Evolutionary conservation across 768 basidiomycete genomes (phyloP), one percentile per base, ranked within the genome.

Genomic region (Collybia nuda): DNA sequence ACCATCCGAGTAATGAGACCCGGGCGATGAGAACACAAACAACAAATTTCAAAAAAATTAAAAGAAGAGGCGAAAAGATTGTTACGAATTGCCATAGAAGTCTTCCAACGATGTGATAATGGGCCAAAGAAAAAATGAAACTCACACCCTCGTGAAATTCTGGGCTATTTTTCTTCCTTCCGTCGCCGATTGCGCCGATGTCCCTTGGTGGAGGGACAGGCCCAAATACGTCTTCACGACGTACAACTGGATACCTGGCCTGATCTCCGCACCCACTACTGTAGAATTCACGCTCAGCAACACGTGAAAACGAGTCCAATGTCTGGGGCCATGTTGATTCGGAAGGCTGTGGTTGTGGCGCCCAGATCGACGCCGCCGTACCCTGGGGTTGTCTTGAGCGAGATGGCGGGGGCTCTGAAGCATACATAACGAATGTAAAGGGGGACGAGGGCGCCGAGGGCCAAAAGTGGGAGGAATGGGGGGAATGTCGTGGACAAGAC

Each of bases 151-250:
- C 78, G 36, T 79, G 82, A 40, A 78, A 78, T 40, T 77, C 80
- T 23, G 84, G 79, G 42, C 71, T 77, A 45, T 68, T 72, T 64
- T 77, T 84, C 67, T 84, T 88, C 57, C 87, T 79, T 14, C 88
- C 89, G 59, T 92, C 90, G 40, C 89, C 90, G 62, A 91, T 84
- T 61, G 87, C 86, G 5, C 89, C 88, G 44, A 90, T 73, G 56
- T 80, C 81, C 54, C 73, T 75, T 24, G 67, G 59, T 45, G 66
- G 58, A 8, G 74, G 75, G 24, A 76, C 62, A 1, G 80, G 77
- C 3, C 85, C 87, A 56, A 90, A 89, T 48, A 86, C 77, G 60
- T 89, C 87, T 51, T 88, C 82, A 49, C 73, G 72, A 53, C 62
- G 75, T 51, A 74, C 63, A 47, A 69, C 54, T 41, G 65, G 56